Conservation (phyloP, 2,329 filamentous ascomycete species). For the Thelonectria blattea region DNA sequence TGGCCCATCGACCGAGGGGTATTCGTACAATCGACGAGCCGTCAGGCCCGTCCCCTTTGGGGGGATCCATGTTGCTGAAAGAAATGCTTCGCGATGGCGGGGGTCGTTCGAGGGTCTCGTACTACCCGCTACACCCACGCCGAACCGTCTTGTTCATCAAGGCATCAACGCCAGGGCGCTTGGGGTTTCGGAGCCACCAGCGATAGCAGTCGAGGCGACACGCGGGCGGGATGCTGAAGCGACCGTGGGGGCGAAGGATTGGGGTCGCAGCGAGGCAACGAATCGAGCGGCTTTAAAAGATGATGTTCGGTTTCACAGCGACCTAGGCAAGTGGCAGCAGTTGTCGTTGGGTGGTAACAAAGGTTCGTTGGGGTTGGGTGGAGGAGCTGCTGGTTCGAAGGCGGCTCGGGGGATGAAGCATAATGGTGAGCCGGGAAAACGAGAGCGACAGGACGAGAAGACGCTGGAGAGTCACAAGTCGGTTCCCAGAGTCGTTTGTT, state of each 20-base stretch:
- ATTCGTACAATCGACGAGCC: slow-evolving; percentile 74
- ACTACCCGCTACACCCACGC: slow-evolving; percentile 47
- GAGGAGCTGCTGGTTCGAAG: slow-evolving; percentile 25
- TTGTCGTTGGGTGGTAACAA: slow-evolving; percentile 32
- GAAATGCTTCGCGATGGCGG: slow-evolving; percentile 38
- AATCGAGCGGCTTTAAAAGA: slow-evolving; percentile 6
- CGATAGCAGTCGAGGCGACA: slow-evolving; percentile 17
- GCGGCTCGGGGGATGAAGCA: slow-evolving; percentile 29
- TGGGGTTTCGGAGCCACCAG: slow-evolving; percentile 10
- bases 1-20: background rate
- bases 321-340: slow-evolving; percentile 24
- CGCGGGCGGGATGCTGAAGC: background rate
- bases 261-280: slow-evolving; percentile 3
- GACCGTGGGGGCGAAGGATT: background rate
- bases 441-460: slow-evolving; percentile 11
- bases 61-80: slow-evolving; percentile 40
- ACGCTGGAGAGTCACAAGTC: slow-evolving; percentile 18
- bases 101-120: slow-evolving; percentile 36
- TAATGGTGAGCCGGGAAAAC: slow-evolving; percentile 21
- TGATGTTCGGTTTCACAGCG: slow-evolving; percentile 8
- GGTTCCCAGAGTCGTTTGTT: slow-evolving; percentile 27
- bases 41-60: slow-evolving; percentile 66
- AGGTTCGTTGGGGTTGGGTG: slow-evolving; percentile 35
- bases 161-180: slow-evolving; percentile 35
- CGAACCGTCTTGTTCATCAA: slow-evolving; percentile 38